phyloP scores from a whole-genome alignment of 2,329 filamentous ascomycete genomes.

The Ophiostoma sp. region DNA sequence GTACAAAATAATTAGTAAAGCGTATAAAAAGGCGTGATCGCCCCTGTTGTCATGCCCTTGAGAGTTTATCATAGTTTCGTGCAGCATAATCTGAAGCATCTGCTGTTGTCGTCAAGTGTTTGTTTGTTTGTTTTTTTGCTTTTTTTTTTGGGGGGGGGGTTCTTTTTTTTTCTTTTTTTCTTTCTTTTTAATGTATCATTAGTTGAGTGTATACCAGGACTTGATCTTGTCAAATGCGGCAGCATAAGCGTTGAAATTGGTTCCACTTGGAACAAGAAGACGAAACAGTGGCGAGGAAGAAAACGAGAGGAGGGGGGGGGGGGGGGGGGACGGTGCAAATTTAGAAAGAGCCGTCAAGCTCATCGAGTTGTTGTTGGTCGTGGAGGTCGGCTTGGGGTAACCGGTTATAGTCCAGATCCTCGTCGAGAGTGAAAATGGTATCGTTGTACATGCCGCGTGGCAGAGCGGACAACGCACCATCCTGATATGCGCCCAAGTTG shows the following conservation, averaged over 20 bases:
- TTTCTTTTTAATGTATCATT: not conserved
- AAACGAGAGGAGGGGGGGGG: not conserved
- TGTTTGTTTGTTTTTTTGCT: not conserved
- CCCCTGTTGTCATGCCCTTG: not conserved
- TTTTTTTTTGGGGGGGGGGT: not conserved
- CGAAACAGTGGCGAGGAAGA: not conserved
- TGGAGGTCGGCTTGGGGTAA: not conserved
- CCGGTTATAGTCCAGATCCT: not conserved
- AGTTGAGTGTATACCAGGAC: not conserved
- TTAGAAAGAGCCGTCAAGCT: not conserved
- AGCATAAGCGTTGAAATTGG: not conserved
- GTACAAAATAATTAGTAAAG: not conserved
- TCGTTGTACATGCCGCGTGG: not conserved
- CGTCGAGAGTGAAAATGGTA: not conserved
- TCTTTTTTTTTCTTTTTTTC: not conserved
- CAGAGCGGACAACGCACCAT: not conserved
- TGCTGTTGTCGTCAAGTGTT: not conserved
- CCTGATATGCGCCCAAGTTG: not conserved
- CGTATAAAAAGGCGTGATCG: not conserved
- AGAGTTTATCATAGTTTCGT: not conserved
- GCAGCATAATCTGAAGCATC: not conserved
- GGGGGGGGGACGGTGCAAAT: not conserved
- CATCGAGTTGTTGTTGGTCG: not conserved
- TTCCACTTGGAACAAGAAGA: not conserved
- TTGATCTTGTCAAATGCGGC: not conserved